These are phyloP conservation scores for Ogataea zsoltii DNA, from an alignment of 805 yeast species.

Conservation along the genomic window DNA sequence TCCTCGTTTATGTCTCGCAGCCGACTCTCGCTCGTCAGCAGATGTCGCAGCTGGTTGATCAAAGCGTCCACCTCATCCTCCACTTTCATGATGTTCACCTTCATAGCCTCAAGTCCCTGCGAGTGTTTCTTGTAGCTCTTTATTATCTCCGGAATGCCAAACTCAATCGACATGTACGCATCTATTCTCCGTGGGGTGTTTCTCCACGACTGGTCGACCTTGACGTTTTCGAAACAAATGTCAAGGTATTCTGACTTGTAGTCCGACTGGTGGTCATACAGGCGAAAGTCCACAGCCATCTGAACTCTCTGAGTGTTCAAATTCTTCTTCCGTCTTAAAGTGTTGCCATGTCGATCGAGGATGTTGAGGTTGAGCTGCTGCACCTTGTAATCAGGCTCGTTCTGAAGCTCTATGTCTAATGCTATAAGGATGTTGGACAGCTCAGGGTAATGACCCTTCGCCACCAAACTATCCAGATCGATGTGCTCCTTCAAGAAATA, in stretches of 20 bases:
- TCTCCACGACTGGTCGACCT: constrained; percentile 33
- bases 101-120: constrained; percentile 15
- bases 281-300: constrained; percentile 27
- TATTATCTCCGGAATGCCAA: constrained; percentile 30
- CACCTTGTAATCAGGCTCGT: constrained; percentile 16
- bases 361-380: constrained; percentile 31
- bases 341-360: constrained; percentile 30
- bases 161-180: constrained; percentile 21
- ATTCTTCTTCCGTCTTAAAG: constrained; percentile 28
- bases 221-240: constrained; percentile 34
- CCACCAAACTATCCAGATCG: constrained; percentile 4
- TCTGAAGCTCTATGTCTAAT: constrained; percentile 21
- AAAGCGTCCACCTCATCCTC: constrained; percentile 25
- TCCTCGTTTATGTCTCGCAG: constrained; percentile 32
- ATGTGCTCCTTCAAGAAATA: constrained; percentile 17
- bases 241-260: constrained; percentile 26
- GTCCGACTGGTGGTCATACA: constrained; percentile 15
- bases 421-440: constrained; percentile 22
- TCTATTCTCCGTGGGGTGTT: constrained; percentile 18
- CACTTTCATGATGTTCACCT: constrained; percentile 14
- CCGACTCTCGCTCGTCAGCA: constrained; percentile 22
- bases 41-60: constrained; percentile 13
- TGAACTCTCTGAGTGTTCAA: constrained; percentile 17
- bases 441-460: not conserved
- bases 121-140: constrained; percentile 24